Base-by-base conservation (phyloP, 257 asterid species). In the Craterostigma plantagineum region DNA sequence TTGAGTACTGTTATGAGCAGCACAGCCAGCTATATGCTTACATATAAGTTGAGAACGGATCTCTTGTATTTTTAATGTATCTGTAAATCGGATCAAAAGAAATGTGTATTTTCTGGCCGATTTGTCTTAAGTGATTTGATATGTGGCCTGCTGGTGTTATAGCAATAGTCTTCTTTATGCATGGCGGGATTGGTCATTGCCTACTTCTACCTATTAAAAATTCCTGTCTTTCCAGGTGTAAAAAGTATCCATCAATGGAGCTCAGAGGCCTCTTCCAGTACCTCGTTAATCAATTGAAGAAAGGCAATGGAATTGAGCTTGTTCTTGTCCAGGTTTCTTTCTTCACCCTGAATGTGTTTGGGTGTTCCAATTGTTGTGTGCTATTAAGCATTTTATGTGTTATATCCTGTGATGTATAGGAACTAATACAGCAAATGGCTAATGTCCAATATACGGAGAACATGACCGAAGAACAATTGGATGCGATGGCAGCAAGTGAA, bases 401-500 rank as follows among this genome's bases (percentile, higher is more conserved):
- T 49, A 49, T 41, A 49, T 56, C 56, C 39, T 39, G 50, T 75
- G 43, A 18, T 59, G 36, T 68, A n/a, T 64, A 90, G 99, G 99
- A 90, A 58, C 85, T 90, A 45, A 63, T 83, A 55, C 95, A 90
- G 60, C 99, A 90, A 71, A 90, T 90, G 99, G 99, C 99, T 14
- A 90, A 90, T 61, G 95, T 90, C 30, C 99, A 83, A 46, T 90
- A 90, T 59, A 90, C 95, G 7, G 99, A 90, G 68, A 90, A 90
- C 72, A 83, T 90, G 95, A 90, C 99, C 0, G 99, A 90, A 73
- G 99, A 90, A 44, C 95, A 90, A 49, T 67, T 90, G 60, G 99
- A 90, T 70, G 86, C 99, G 47, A 83, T 90, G 99, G 81, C 95
- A 46, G 99, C 95, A 67, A 79, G 99, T 65, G 99, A 90, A 23